phyloP scores from a whole-genome alignment of 2,329 filamentous ascomycete species.

The Paecilomyces sp. region DNA sequence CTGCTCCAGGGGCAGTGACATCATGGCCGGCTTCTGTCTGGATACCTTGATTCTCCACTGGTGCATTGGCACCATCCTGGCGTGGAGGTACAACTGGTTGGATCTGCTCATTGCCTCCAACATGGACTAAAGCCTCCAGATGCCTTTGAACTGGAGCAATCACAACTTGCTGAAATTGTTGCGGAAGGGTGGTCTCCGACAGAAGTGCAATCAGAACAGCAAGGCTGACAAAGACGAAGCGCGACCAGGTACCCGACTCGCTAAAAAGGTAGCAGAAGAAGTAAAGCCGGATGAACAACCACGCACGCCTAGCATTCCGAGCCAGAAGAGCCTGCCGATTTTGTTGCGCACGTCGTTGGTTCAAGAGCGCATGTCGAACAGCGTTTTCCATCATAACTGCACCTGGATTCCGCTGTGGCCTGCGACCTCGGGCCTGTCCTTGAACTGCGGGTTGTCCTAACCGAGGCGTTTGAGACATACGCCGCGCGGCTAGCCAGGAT shows the following conservation, averaged over 20 bases:
- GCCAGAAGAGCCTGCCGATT: slow-evolving; percentile 28
- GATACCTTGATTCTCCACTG: neutral
- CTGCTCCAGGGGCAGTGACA: neutral
- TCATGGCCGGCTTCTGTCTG: neutral
- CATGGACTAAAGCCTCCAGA: slow-evolving; percentile 36
- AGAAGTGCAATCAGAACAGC: slow-evolving; percentile 33
- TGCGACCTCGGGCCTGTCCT: slow-evolving; percentile 4
- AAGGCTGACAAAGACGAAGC: slow-evolving; percentile 31
- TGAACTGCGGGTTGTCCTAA: neutral
- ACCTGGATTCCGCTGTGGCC: slow-evolving; percentile 8
- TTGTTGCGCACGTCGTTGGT: slow-evolving; percentile 16
- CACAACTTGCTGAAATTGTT: slow-evolving; percentile 23
- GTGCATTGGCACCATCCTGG: slow-evolving; percentile 1
- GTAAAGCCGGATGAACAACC: slow-evolving; percentile 53
- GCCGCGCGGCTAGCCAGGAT: slow-evolving; percentile 7
- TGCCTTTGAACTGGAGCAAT: slow-evolving; percentile 36
- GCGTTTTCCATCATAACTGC: slow-evolving; percentile 20
- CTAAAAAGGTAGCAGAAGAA: slow-evolving; percentile 54
- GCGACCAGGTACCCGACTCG: slow-evolving; percentile 39
- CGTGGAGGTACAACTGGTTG: neutral
- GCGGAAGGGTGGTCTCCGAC: slow-evolving; percentile 33
- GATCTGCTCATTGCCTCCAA: slow-evolving; percentile 15
- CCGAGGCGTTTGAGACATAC: slow-evolving; percentile 5
- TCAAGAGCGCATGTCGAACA: slow-evolving; percentile 24
- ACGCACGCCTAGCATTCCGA: slow-evolving; percentile 40